phyloP scores from a whole-genome alignment of 176 grass and related monocot genomes.

The Triticum dicoccoides region DNA sequence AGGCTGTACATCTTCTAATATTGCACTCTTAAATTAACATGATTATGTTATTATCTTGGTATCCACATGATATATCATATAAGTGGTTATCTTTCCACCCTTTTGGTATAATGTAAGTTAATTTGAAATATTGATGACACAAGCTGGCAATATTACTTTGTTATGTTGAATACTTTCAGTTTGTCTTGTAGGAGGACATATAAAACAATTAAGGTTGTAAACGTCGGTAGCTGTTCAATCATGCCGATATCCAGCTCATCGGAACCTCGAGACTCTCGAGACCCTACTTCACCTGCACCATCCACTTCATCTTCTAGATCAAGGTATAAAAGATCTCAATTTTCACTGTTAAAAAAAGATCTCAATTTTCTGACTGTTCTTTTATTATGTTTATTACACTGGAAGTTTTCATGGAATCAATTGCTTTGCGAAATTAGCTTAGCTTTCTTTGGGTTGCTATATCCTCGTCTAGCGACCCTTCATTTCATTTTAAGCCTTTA shows the following conservation, averaged over 20 bases:
- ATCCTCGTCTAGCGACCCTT: constrained; percentile 5
- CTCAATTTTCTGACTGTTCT: not conserved
- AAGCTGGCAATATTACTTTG: not conserved
- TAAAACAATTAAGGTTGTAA: constrained; percentile 22
- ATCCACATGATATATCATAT: not conserved
- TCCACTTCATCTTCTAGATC: constrained; percentile 76
- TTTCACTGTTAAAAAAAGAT: not conserved
- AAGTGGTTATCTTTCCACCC: not conserved
- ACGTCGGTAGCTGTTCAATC: constrained; percentile 31
- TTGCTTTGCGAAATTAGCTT: constrained; percentile 20
- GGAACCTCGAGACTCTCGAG: constrained; percentile 29
- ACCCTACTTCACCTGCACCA: constrained; percentile 52
- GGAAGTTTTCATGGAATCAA: not conserved
- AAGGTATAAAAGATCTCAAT: constrained; percentile 50
- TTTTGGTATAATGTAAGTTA: constrained; percentile 8
- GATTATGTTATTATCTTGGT: constrained; percentile 15
- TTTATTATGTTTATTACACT: constrained; percentile 6
- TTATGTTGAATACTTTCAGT: constrained; percentile 27
- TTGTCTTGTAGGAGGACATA: constrained; percentile 32
- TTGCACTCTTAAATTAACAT: not conserved
- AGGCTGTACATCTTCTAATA: constrained; percentile 12
- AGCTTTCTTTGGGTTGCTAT: constrained; percentile 11
- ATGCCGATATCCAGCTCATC: constrained; percentile 49
- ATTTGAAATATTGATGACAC: constrained; percentile 5
- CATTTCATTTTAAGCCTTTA: constrained; percentile 11